phyloP scores from a whole-genome alignment of 2,329 filamentous ascomycete species.

The Thermomyces lanuginosus region DNA sequence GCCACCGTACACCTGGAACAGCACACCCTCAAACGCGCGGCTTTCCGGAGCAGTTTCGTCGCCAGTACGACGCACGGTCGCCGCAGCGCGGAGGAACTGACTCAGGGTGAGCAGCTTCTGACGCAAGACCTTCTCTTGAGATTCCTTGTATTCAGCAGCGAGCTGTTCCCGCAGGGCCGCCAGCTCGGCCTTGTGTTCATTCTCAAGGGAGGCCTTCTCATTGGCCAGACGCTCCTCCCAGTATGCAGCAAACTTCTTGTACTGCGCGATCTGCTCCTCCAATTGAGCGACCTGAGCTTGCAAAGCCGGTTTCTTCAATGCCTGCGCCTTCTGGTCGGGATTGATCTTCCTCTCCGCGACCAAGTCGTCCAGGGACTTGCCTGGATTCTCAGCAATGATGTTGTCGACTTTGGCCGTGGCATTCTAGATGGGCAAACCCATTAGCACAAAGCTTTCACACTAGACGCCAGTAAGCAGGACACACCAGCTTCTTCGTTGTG shows the following conservation, averaged over 20 bases:
- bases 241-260: conserved; percentile 43
- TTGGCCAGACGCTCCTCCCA: conserved; percentile 39
- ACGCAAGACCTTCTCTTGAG: conserved; percentile 33
- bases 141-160: conserved; percentile 32
- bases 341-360: conserved; percentile 48
- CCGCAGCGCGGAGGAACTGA: conserved; percentile 47
- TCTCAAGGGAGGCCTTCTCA: conserved; percentile 40
- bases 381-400: conserved; percentile 44
- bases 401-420: conserved; percentile 43
- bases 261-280: conserved; percentile 45
- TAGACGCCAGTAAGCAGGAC: conserved; percentile 21
- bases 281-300: conserved; percentile 40
- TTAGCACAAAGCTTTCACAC: neutral
- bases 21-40: conserved; percentile 46
- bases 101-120: conserved; percentile 42
- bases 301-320: conserved; percentile 45
- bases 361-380: conserved; percentile 45
- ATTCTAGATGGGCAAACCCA: conserved; percentile 25
- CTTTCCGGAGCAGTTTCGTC: conserved; percentile 42
- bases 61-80: conserved; percentile 42
- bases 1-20: conserved; percentile 48
- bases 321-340: conserved; percentile 46
- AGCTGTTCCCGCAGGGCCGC: conserved; percentile 36
- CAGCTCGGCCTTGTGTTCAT: conserved; percentile 40
- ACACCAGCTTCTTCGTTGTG: conserved; percentile 83